These are phyloP conservation scores for Rachicladosporium sp. DNA, from an alignment of 2,329 filamentous ascomycete species.

Conservation along the genomic window DNA sequence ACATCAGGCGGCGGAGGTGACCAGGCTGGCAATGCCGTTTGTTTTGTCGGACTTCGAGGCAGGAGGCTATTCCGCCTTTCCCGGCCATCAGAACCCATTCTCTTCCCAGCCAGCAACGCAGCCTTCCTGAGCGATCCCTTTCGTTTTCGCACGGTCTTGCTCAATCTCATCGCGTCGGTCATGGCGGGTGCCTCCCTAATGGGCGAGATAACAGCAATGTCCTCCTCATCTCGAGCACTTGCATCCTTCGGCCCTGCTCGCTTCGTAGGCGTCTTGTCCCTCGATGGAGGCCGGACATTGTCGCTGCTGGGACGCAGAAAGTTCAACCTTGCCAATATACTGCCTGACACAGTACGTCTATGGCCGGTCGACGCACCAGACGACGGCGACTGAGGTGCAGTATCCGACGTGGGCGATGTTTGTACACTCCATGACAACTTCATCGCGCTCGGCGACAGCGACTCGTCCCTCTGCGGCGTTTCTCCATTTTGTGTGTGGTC, in stretches of 20 bases:
- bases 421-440: background rate
- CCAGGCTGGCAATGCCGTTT: constrained; percentile 1
- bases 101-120: constrained; percentile 63
- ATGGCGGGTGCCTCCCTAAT: background rate
- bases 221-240: constrained; percentile 14
- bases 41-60: constrained; percentile 25
- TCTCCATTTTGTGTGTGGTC: no score
- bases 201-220: constrained; percentile 1
- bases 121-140: constrained; percentile 81
- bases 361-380: constrained; percentile 20
- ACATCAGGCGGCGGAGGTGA: no score
- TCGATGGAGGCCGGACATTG: constrained; percentile 15
- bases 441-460: background rate
- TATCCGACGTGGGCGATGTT: background rate
- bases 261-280: constrained; percentile 22
- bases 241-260: constrained; percentile 18
- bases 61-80: constrained; percentile 31
- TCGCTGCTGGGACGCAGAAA: constrained; percentile 47
- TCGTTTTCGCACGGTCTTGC: constrained; percentile 49
- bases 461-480: no score
- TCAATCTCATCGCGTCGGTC: constrained; percentile 12
- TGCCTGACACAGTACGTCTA: constrained; percentile 47
- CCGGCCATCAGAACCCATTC: constrained; percentile 44
- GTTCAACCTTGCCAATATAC: constrained; percentile 55
- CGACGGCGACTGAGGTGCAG: no score